Conservation (phyloP, 352 stramenopile genomes). For the Globisporangium radiosum region DNA sequence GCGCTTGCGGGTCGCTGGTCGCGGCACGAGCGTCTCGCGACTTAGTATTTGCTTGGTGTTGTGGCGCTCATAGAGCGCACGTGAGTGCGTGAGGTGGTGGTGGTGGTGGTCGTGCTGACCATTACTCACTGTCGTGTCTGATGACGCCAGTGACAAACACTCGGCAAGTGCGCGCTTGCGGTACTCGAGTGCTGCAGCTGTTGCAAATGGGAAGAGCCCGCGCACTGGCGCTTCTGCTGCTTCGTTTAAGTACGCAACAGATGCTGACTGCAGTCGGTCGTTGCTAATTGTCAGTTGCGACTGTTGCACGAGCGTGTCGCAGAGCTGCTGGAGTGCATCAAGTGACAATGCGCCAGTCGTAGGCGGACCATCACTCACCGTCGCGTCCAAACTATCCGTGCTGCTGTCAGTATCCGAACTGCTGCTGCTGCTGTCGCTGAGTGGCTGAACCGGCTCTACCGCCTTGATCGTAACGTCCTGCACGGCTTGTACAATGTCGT, state of each 20-base stretch:
- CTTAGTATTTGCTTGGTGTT: conserved; percentile 45
- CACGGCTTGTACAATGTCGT: conserved; percentile 39
- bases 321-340: conserved; percentile 31
- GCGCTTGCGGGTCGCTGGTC: conserved; percentile 36
- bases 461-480: neutral
- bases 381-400: no score
- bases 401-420: no score
- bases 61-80: conserved; percentile 43
- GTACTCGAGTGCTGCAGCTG: conserved; percentile 57
- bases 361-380: no score
- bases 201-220: conserved; percentile 58
- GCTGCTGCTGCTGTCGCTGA: no score
- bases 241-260: neutral
- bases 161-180: conserved; percentile 43
- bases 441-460: no score
- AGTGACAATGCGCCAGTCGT: no score
- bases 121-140: neutral
- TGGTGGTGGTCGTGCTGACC: conserved; percentile 21
- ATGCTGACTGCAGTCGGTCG: conserved; percentile 3
- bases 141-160: conserved; percentile 1
- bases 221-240: neutral
- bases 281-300: conserved; percentile 21
- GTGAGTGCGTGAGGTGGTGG: conserved; percentile 41
- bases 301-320: conserved; percentile 44
- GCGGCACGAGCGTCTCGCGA: conserved; percentile 44